These are phyloP conservation scores for Arabidopsis arenosa DNA, from an alignment of 345 rosid genomes.

Conservation along the genomic window DNA sequence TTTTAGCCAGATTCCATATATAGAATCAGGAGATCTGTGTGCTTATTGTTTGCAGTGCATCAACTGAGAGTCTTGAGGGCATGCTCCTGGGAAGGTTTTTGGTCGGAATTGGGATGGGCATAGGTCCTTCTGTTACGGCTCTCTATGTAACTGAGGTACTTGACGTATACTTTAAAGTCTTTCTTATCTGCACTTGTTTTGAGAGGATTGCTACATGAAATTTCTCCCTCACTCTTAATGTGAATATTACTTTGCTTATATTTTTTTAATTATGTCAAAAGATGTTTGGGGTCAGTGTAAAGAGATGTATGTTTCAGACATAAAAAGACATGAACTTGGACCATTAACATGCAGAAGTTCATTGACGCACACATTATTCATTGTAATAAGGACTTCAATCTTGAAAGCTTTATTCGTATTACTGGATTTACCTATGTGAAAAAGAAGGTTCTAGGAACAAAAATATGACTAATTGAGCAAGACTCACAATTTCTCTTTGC, in stretches of 20 bases:
- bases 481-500: conserved; percentile 33
- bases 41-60: conserved; percentile 66
- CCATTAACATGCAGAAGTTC: neutral
- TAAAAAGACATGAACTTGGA: conserved; percentile 3
- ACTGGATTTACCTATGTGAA: conserved; percentile 21
- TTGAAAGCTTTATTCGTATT: conserved; percentile 22
- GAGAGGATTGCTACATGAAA: conserved; percentile 13
- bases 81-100: conserved; percentile 92
- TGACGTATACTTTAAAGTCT: conserved; percentile 15
- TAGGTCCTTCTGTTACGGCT: conserved; percentile 90
- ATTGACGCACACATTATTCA: conserved; percentile 1
- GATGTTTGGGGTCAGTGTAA: conserved; percentile 7
- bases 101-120: conserved; percentile 95
- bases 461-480: conserved; percentile 6
- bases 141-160: conserved; percentile 95
- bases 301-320: conserved; percentile 14
- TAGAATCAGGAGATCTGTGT: conserved; percentile 31
- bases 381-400: neutral
- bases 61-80: conserved; percentile 73
- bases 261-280: neutral
- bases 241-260: conserved; percentile 5
- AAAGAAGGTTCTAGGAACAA: conserved; percentile 19
- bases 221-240: conserved; percentile 13
- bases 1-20: conserved; percentile 2
- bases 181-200: conserved; percentile 31